A percentile compares a stretch with the other conserved stretches of the same genome.
Evolutionary conservation across 352 stramenopile genomes (phyloP).

Genomic region (Thalassiosira sp.): DNA sequence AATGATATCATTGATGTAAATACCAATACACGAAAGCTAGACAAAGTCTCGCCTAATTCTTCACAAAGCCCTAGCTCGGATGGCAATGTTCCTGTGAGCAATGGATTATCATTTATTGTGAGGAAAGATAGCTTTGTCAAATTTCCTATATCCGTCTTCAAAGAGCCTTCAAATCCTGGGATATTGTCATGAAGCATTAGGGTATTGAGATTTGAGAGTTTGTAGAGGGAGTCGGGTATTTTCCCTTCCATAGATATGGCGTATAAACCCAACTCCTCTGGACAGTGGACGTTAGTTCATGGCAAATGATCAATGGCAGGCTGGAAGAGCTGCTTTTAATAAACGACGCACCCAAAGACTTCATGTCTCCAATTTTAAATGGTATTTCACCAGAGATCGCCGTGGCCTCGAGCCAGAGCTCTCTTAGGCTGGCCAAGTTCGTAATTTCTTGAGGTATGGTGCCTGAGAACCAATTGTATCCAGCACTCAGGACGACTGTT

Average conservation of each 20-base stretch:
- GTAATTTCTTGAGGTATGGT: slow-evolving; percentile 52
- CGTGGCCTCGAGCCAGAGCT: slow-evolving; percentile 43
- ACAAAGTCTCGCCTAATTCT: slow-evolving; percentile 18
- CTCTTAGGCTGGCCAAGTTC: slow-evolving; percentile 27
- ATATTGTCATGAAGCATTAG: slow-evolving; percentile 1
- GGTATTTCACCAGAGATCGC: slow-evolving; percentile 26
- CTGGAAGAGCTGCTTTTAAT: not conserved
- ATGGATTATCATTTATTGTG: slow-evolving; percentile 40
- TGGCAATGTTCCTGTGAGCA: slow-evolving; percentile 48
- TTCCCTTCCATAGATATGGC: not conserved
- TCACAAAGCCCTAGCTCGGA: slow-evolving; percentile 27
- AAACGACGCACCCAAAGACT: slow-evolving; percentile 19
- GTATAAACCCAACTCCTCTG: not conserved
- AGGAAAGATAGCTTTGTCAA: slow-evolving; percentile 50
- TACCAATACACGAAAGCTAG: not conserved
- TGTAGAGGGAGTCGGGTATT: slow-evolving; percentile 30
- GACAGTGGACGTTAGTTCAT: not conserved
- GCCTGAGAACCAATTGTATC: slow-evolving; percentile 24
- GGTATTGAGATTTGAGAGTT: slow-evolving; percentile 12
- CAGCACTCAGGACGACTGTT: slow-evolving; percentile 10
- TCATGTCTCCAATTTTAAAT: slow-evolving; percentile 22
- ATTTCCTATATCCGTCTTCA: slow-evolving; percentile 50
- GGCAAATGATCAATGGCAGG: not conserved
- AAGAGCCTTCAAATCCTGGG: slow-evolving; percentile 7
- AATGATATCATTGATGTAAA: not conserved